A percentile compares a stretch with the other conserved stretches of the same genome.
phyloP scores from a whole-genome alignment of 2,329 filamentous ascomycete species.

The Colletotrichum paranaense region DNA sequence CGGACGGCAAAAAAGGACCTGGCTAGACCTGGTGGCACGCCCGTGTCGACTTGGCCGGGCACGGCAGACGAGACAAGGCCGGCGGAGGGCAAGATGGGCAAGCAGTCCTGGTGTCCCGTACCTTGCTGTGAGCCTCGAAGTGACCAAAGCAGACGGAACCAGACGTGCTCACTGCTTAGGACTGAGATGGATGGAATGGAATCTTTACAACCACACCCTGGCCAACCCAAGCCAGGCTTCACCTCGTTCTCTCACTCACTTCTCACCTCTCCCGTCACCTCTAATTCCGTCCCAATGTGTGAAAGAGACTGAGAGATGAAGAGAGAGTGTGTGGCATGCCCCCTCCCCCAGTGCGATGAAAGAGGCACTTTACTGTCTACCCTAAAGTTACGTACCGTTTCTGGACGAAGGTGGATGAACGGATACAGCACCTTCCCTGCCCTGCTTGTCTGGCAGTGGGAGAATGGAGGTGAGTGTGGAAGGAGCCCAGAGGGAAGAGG shows the following conservation, averaged over 20 bases:
- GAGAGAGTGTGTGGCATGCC: neutral
- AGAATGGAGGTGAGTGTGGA: neutral
- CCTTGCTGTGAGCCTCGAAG: neutral
- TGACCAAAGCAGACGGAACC: neutral
- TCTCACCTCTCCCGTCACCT: neutral
- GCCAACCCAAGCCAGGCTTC: neutral
- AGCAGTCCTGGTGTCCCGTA: neutral
- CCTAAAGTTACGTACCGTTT: conserved; percentile 7
- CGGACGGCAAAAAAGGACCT: neutral
- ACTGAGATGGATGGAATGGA: neutral
- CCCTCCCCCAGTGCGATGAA: neutral
- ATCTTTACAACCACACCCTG: neutral
- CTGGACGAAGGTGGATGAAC: conserved; percentile 8
- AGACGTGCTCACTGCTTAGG: neutral
- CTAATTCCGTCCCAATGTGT: neutral
- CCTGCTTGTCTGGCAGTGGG: neutral
- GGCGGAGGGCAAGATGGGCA: neutral
- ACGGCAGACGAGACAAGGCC: neutral
- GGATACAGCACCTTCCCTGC: neutral
- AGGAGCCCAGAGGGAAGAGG: neutral
- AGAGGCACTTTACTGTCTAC: neutral
- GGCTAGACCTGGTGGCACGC: neutral
- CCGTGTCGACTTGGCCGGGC: neutral
- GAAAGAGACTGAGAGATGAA: neutral
- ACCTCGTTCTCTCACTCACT: neutral